Evolutionary conservation across 768 basidiomycete genomes (phyloP), one percentile per base, ranked within the genome.

Genomic region (Steccherinum ochraceum): DNA sequence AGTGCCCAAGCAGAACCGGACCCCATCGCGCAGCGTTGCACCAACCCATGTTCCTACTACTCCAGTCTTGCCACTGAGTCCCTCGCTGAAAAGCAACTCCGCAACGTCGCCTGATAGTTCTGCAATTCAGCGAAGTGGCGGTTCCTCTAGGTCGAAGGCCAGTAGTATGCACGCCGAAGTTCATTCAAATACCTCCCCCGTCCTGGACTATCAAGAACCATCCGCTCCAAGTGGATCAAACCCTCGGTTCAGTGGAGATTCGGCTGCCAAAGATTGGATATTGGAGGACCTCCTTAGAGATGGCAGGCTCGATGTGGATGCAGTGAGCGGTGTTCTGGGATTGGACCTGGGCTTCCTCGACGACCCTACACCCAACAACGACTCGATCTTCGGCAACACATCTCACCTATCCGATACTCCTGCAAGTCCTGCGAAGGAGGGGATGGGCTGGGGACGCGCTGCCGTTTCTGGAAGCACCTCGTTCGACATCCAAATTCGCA

Each of bases 231-330:
- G 30, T 35, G n/a, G n/a, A n/a, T n/a, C n/a, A n/a, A n/a, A n/a
- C n/a, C 7, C 30, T 7, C 30, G 30, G 30, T 7, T 7, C 30
- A 35, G 30, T 16, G 30, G 7, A 7, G 16, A 16, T 16, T 35
- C 30, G 16, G 30, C 30, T 16, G 30, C 7, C 30, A 35, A 35
- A 16, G 30, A 35, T 35, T 61, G 60, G 60, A 58, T 62, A 12
- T 53, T 64, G 19, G 40, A 52, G 5, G 61, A 60, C 35, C 54
- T 64, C 7, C 43, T 59, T 23, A 44, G 42, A 40, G 53, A 60
- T 45, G 63, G 63, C 2, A 50, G 53, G 48, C 57, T 64, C 16
- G 63, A 64, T 54, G 53, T 64, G 13, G 61, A 64, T 45, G 61
- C 60, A 5, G 61, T 64, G 23, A 59, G 54, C 24, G 58, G 54